Evolutionary conservation across 75 land plant species (phyloP), one percentile per base, ranked within the genome.

Genomic region (Picea sitchensis): DNA sequence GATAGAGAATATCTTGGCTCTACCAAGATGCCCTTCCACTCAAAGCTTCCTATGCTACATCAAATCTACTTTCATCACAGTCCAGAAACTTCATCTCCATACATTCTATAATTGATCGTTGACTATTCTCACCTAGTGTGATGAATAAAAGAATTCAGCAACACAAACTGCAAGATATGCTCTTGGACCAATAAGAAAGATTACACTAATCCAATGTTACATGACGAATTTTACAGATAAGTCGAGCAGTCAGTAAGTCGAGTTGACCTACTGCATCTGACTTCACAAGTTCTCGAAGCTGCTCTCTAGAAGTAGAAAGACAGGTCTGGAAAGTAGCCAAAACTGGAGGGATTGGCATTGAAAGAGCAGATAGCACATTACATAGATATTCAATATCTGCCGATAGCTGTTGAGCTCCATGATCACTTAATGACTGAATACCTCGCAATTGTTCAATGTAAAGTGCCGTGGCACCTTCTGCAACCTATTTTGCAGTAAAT

Each of bases 301-400:
- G 86, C 38, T 93, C 89, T 73, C 89, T 86, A 12, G 99, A 51
- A 20, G 64, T 62, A 5, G 20, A 8, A 5, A 62, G 21, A 62
- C 20, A 23, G 13, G n/a, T 62, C 64, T 62, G 64, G n/a, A 62
- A 62, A 18, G 64, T 62, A 20, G 64, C 64, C 7, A 97, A 89
- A 38, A 85, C 86, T 17, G 86, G 92, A 47, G 99, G 99, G n/a
- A 87, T 86, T 18, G 92, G 84, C 99, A 93, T 92, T 3, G 98
- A 93, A 30, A 97, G 88, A 44, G 98, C 98, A 51, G 99, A 87
- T 15, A 97, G 92, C 14, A 97, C 99, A 83, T 95, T 97, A 88
- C 90, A 90, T 56, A 97, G 79, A 81, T 97, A 97, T 73, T 97
- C 99, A 68, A 97, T 97, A 62, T 97, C 99, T 65, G 90, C 96